Evolutionary conservation across 2,329 filamentous ascomycete species (phyloP), one percentile per base, ranked within the genome.

Genomic region (Colletotrichum scovillei): DNA sequence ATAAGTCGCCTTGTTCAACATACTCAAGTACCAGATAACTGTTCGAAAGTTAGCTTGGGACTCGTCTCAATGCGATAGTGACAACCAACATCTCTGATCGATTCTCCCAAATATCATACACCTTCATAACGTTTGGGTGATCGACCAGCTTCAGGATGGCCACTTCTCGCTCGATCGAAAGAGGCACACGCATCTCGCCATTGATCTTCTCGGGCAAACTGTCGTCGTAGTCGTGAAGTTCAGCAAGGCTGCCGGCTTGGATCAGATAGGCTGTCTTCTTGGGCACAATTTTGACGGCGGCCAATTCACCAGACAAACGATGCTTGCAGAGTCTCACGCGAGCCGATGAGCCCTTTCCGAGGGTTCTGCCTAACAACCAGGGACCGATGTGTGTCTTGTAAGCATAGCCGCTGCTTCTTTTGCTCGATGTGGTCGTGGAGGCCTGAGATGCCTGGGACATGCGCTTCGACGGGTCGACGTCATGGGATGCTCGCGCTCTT

Each of bases 41-140:
- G 75, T 53, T 38, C 53, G n/a, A 16, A 16, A 2, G 74, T 83
- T 74, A 83, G 72, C 35, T 9, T 2, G 26, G 42, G 8, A 9
- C 26, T 42, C 3, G 6, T 56, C 6, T n/a, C 5, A 28, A 49
- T 11, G 66, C 57, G 22, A 26, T 1, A 42, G 16, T n/a, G 24
- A 14, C 24, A 24, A 84, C 94, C 86, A 87, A 98, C 94, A 99
- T 92, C 82, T 99, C 95, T 69, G 95, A 94, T 26, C 94, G 90
- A 80, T 98, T 98, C 84, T 99, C 97, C 96, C 96, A 99, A 35
- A 99, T 96, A 83, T 99, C 97, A 80, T 96, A 97, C 11, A 99
- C 86, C 77, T 94, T 94, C 82, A 98, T 95, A 78, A 98, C 96
- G 81, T 98, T 97, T 6, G 93, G 94, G 83, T 99, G 97, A 79